These are phyloP conservation scores for Curvularia verruculosa DNA, from an alignment of 2,329 filamentous ascomycete species.

Conservation along the genomic window DNA sequence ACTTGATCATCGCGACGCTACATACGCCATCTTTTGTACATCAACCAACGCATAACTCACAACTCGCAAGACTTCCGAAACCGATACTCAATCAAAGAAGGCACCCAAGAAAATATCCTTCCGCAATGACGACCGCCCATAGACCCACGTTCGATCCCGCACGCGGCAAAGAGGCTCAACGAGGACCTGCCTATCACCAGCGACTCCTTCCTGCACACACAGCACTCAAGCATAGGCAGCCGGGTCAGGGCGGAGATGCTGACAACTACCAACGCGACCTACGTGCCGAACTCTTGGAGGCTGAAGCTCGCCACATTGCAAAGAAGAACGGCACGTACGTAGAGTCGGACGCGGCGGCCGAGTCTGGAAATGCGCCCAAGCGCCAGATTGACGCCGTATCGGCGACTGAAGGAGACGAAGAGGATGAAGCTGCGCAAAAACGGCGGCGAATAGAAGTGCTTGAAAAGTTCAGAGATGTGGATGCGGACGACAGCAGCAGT, in stretches of 20 bases:
- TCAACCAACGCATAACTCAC: constrained; percentile 13
- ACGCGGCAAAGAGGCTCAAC: constrained; percentile 91
- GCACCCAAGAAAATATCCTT: neutral
- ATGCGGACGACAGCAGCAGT: constrained; percentile 71
- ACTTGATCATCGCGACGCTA: constrained; percentile 15
- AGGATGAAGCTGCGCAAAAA: constrained; percentile 77
- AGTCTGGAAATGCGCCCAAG: constrained; percentile 61
- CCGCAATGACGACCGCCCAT: constrained; percentile 62
- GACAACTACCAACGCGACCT: constrained; percentile 77
- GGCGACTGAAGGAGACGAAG: constrained; percentile 56
- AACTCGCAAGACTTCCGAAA: constrained; percentile 44
- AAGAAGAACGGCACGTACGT: constrained; percentile 73
- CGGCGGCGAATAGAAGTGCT: constrained; percentile 74
- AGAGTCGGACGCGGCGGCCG: constrained; percentile 54
- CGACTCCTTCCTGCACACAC: constrained; percentile 93
- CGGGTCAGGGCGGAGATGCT: constrained; percentile 86
- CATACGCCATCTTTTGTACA: constrained; percentile 13
- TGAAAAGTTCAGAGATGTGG: constrained; percentile 85
- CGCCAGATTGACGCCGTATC: constrained; percentile 65
- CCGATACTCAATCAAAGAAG: neutral
- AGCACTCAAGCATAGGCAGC: constrained; percentile 79
- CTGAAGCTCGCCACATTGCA: constrained; percentile 84
- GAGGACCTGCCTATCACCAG: constrained; percentile 94
- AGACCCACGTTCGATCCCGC: constrained; percentile 97
- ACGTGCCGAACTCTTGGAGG: constrained; percentile 84